Percentiles rank a stretch among this genome's conserved stretches.
Evolutionary conservation across 768 basidiomycete species (phyloP).

Genomic region (Podaxis sp.): DNA sequence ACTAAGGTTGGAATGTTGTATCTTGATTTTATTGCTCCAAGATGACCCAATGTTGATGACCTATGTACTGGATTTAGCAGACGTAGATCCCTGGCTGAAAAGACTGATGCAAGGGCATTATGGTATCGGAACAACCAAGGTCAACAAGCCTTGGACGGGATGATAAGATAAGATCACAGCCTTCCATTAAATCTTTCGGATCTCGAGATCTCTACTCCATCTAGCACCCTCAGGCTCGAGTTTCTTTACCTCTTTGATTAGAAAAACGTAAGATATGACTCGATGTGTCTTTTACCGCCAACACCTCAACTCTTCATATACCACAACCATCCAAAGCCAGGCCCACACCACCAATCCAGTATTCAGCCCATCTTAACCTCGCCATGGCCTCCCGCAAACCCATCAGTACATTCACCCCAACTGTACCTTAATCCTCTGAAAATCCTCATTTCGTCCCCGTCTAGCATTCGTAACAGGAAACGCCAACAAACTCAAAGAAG

Average conservation of each 20-base stretch:
- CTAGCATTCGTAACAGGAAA: slow-evolving; percentile 94
- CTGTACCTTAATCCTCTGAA: not conserved
- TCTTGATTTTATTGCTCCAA: too few relatives aligned
- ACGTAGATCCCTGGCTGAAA: too few relatives aligned
- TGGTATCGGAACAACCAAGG: too few relatives aligned
- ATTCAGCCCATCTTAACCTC: not conserved
- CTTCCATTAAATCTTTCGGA: not conserved
- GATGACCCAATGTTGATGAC: too few relatives aligned
- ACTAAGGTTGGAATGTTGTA: too few relatives aligned
- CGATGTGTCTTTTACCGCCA: not conserved
- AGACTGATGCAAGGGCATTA: too few relatives aligned
- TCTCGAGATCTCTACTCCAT: not conserved
- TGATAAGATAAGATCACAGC: not conserved
- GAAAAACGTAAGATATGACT: not conserved
- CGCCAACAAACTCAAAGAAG: slow-evolving; percentile 87
- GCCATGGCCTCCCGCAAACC: not conserved
- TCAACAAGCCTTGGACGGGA: not conserved
- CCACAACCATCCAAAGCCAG: not conserved
- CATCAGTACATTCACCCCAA: not conserved
- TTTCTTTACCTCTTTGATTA: not conserved
- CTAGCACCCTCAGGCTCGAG: not conserved
- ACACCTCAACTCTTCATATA: not conserved
- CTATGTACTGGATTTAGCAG: too few relatives aligned
- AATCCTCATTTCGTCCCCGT: not conserved
- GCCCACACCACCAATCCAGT: not conserved